phyloP scores from a whole-genome alignment of 225 moss, liverwort and hornwort species.

The Ulota crispa region DNA sequence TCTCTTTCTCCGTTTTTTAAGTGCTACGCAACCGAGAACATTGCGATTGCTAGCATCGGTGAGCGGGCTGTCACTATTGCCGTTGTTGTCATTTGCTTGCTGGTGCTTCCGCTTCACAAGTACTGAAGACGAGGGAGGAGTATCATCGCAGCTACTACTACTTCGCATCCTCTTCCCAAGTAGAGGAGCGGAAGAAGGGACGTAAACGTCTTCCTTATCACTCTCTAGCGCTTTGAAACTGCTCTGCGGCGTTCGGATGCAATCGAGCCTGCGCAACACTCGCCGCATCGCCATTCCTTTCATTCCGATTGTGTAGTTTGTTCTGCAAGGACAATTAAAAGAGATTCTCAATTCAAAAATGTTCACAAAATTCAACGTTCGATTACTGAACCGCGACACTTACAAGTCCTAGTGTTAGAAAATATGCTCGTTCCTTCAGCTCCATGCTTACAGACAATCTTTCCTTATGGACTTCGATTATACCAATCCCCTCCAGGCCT shows the following conservation, averaged over 20 bases:
- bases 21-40: constrained; percentile 36
- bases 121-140: constrained; percentile 24
- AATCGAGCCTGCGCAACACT: constrained; percentile 44
- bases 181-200: constrained; percentile 39
- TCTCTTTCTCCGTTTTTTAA: constrained; percentile 55
- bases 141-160: constrained; percentile 24
- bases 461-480: background rate
- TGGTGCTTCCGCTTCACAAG: constrained; percentile 40
- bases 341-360: background rate
- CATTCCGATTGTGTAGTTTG: background rate
- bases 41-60: constrained; percentile 34
- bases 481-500: background rate
- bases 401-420: background rate
- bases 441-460: background rate
- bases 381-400: no score
- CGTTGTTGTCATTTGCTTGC: background rate
- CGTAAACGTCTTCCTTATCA: constrained; percentile 22
- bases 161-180: constrained; percentile 42
- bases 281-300: constrained; percentile 46
- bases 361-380: background rate
- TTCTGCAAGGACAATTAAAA: constrained; percentile 6
- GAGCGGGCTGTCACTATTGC: background rate
- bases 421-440: background rate
- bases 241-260: constrained; percentile 31
- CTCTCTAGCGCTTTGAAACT: background rate